Conservation (phyloP, 148 eudicot species). For the Tetragonia tetragonoides region DNA sequence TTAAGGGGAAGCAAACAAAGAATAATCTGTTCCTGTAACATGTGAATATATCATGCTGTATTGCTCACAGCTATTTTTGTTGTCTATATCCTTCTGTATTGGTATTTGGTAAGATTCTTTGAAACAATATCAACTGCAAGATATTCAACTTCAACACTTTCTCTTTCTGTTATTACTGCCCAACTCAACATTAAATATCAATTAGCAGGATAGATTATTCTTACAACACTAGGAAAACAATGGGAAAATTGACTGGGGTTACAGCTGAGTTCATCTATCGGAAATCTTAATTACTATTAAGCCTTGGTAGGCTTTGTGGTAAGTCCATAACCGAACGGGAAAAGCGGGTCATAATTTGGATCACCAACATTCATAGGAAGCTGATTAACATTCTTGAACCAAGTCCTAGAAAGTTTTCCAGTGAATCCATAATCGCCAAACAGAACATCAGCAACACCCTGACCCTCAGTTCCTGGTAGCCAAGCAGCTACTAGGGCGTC, state of each 20-base stretch:
- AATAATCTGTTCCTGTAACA: no score
- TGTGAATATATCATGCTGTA: no score
- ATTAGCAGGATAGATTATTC: slow-evolving; percentile 6
- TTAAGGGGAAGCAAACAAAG: no score
- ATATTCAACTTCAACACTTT: neutral
- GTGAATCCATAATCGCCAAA: slow-evolving; percentile 57
- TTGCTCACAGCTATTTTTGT: neutral
- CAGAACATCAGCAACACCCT: slow-evolving; percentile 56
- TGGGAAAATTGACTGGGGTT: neutral
- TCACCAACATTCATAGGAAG: slow-evolving; percentile 63
- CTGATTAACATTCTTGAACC: slow-evolving; percentile 54
- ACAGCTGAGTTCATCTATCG: neutral
- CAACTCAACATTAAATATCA: no score
- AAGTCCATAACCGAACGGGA: slow-evolving; percentile 57
- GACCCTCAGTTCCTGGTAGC: slow-evolving; percentile 60
- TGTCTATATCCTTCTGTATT: no score
- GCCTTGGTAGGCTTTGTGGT: slow-evolving; percentile 39
- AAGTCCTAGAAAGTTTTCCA: slow-evolving; percentile 52
- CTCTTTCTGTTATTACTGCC: neutral
- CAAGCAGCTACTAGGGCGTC: slow-evolving; percentile 60
- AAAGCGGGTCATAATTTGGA: slow-evolving; percentile 52
- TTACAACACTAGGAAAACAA: slow-evolving; percentile 5
- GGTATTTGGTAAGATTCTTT: no score
- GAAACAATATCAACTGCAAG: neutral
- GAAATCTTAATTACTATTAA: slow-evolving; percentile 10